phyloP scores from a whole-genome alignment of 2,329 filamentous ascomycete species.

The Fusarium nematophilum region DNA sequence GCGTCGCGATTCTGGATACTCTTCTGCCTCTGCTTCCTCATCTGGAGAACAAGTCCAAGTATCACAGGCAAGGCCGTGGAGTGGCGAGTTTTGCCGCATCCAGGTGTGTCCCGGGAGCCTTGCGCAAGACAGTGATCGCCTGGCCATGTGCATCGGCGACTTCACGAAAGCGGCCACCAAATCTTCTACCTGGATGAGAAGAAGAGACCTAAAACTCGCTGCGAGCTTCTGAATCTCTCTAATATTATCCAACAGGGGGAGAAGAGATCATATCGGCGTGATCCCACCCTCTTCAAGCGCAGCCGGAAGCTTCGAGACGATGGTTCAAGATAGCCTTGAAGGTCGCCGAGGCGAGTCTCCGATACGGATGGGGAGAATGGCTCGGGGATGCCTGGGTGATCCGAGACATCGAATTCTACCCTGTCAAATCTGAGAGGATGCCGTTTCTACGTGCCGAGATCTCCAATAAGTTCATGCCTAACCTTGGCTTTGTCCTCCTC shows the following conservation, averaged over 20 bases:
- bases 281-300: background rate
- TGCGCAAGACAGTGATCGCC: slow-evolving; percentile 1
- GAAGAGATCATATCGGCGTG: background rate
- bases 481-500: slow-evolving; percentile 7
- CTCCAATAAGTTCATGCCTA: slow-evolving; percentile 2
- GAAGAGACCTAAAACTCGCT: background rate
- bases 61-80: background rate
- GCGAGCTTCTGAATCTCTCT: background rate
- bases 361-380: slow-evolving; percentile 19
- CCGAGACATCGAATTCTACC: slow-evolving; percentile 6
- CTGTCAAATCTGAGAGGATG: slow-evolving; percentile 9
- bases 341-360: slow-evolving; percentile 14
- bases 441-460: slow-evolving; percentile 2
- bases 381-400: slow-evolving; percentile 13
- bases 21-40: background rate
- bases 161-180: background rate
- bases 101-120: slow-evolving; percentile 18
- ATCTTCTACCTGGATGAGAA: slow-evolving; percentile 12
- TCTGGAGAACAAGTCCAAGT: background rate
- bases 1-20: slow-evolving; percentile 14
- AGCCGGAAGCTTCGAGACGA: background rate
- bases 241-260: slow-evolving; percentile 5
- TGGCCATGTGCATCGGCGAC: slow-evolving; percentile 19
- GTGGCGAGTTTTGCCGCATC: background rate
- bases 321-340: slow-evolving; percentile 7